Conservation (phyloP, 257 asterid species). For the Solanum chiquidenum region DNA sequence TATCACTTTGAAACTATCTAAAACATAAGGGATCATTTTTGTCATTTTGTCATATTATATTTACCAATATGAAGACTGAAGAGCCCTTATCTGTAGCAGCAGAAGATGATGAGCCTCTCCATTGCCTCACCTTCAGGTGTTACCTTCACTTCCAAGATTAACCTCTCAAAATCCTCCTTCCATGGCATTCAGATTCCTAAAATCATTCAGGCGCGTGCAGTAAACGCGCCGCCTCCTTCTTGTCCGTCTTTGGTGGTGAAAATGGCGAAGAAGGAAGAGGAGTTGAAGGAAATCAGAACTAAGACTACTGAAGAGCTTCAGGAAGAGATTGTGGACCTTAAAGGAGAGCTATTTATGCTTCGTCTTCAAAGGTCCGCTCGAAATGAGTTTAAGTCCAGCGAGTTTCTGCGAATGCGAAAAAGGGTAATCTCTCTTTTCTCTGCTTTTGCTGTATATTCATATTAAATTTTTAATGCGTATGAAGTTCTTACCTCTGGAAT, state of each 20-base stretch:
- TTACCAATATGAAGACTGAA: not conserved
- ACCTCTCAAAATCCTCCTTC: slow-evolving; percentile 34
- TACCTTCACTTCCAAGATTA: slow-evolving; percentile 27
- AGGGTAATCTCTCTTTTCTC: slow-evolving; percentile 30
- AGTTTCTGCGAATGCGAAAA: slow-evolving; percentile 79
- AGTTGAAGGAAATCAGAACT: slow-evolving; percentile 63
- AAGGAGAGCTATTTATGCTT: slow-evolving; percentile 96
- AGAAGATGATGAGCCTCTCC: slow-evolving; percentile 53
- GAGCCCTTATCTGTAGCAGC: not conserved
- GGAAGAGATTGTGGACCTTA: slow-evolving; percentile 58
- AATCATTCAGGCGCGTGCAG: slow-evolving; percentile 21
- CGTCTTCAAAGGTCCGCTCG: slow-evolving; percentile 90
- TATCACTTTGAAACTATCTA: not conserved
- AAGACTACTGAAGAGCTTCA: slow-evolving; percentile 65
- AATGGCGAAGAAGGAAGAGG: slow-evolving; percentile 80
- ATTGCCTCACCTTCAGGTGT: slow-evolving; percentile 36
- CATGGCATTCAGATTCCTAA: slow-evolving; percentile 56
- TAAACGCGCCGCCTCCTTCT: slow-evolving; percentile 2
- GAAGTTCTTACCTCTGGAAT: not conserved
- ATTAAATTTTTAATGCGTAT: not conserved
- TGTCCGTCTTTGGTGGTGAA: slow-evolving; percentile 40
- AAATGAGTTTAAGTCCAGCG: slow-evolving; percentile 89
- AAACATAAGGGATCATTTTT: not conserved
- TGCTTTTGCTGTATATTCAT: not conserved
- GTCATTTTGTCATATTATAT: not conserved